Evolutionary conservation across 1,139 yeast species (phyloP).

Genomic region (Geotrichum fermentans): DNA sequence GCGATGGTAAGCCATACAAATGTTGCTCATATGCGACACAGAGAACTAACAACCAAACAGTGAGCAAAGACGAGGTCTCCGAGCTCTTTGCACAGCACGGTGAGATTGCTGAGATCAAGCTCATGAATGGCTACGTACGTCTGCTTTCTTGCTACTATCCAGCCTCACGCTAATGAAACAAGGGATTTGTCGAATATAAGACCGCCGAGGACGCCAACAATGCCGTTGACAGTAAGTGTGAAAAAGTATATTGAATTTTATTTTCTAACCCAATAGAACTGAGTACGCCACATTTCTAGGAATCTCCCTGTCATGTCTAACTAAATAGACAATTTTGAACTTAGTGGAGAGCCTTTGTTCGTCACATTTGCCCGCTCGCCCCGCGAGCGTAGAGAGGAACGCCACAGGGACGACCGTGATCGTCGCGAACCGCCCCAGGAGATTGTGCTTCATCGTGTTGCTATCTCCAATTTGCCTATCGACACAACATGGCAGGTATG

Average conservation of each 20-base stretch:
- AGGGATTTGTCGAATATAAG: slow-evolving; percentile 30
- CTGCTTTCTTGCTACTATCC: no score
- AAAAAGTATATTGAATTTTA: neutral
- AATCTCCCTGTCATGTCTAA: no score
- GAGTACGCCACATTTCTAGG: slow-evolving; percentile 15
- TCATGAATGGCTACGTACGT: slow-evolving; percentile 68
- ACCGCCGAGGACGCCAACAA: slow-evolving; percentile 30
- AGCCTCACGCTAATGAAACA: neutral
- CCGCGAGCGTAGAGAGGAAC: slow-evolving; percentile 22
- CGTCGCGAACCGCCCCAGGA: slow-evolving; percentile 24
- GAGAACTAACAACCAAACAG: slow-evolving; percentile 22
- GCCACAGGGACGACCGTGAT: slow-evolving; percentile 22
- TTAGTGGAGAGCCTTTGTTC: slow-evolving; percentile 31
- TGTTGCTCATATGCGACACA: no score
- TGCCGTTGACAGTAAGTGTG: slow-evolving; percentile 26
- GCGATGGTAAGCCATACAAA: slow-evolving; percentile 25
- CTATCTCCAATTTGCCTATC: slow-evolving; percentile 28
- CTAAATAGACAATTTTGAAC: slow-evolving; percentile 30
- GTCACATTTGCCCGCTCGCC: slow-evolving; percentile 33
- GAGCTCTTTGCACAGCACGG: slow-evolving; percentile 64
- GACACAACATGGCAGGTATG: slow-evolving; percentile 34
- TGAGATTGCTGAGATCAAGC: slow-evolving; percentile 55
- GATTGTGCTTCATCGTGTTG: slow-evolving; percentile 26
- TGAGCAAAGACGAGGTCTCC: slow-evolving; percentile 63
- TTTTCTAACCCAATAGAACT: slow-evolving; percentile 10